Base-by-base conservation (phyloP, 805 yeast species). In the Metschnikowia corniflorae region DNA sequence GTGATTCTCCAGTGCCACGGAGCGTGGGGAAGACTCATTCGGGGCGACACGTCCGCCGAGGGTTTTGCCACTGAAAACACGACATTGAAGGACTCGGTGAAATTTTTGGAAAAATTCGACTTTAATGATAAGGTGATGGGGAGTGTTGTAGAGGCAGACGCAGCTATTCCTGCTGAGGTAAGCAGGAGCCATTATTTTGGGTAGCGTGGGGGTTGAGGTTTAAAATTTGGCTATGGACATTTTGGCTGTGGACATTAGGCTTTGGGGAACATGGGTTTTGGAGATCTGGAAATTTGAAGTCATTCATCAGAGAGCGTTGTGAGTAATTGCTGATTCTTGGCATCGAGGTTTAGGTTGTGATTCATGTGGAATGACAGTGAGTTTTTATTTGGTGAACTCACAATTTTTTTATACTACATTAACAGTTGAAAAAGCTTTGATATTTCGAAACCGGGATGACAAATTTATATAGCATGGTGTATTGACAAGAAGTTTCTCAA, bases 1-100 rank as follows among this genome's bases (percentile, higher is more conserved):
- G 77, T 89, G 50, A 77, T 91, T 50, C 71, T 77, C 56, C 95
- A 87, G 67, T 86, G 95, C 58, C 64, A 75, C 56, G 82, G 77
- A 53, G 86, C 96, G 37, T 91, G 97, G 97, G 73, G 79, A 54
- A 69, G 70, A 41, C 75, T 91, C 49, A 70, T 88, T 46, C 58
- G 67, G 34, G 94, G 94, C 48, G 70, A 81, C 56, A 62, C 67
- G 5, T 37, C 40, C 7, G 53, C 54, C 13, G 55, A 54, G 8
- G 40, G 32, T 7, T 44, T 42, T 23, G 26, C 43, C 16, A 26
- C 37, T 3, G 35, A 26, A 12, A 48, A 48, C 30, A 36, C 42
- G 10, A 26, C 47, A 3, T 28, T 46, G 23, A 14, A 14, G n/a
- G 40, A 24, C 7, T 31, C 46, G 5, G 46, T 47, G 7, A 42